phyloP scores from a whole-genome alignment of 1,139 yeast genomes.

The Candida buenavistaensis region DNA sequence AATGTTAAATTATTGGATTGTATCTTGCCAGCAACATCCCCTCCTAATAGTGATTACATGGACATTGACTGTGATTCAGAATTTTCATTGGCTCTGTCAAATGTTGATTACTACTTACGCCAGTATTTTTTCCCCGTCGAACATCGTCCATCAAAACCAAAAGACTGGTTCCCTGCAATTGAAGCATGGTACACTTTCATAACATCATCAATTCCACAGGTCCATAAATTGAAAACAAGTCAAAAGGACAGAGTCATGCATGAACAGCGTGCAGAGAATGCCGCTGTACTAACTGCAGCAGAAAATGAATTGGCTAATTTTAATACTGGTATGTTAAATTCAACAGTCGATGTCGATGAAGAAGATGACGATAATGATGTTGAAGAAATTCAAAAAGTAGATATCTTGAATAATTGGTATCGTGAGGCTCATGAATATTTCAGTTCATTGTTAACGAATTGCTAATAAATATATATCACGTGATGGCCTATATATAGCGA shows the following conservation, averaged over 20 bases:
- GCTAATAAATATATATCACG: too few relatives aligned
- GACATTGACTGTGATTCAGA: constrained; percentile 15
- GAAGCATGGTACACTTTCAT: constrained; percentile 40
- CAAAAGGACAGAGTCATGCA: constrained; percentile 42
- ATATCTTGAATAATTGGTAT: constrained; percentile 5
- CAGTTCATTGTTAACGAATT: constrained; percentile 2
- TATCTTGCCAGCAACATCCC: constrained; percentile 12
- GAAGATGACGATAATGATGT: constrained; percentile 8
- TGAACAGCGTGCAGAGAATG: constrained; percentile 33
- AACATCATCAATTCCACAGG: constrained; percentile 31
- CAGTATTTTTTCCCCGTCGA: constrained; percentile 23
- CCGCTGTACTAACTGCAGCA: constrained; percentile 3
- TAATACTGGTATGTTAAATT: constrained; percentile 14
- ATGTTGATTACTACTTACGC: constrained; percentile 2
- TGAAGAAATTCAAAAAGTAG: constrained; percentile 6
- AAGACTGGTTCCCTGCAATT: constrained; percentile 20
- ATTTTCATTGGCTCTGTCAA: background rate
- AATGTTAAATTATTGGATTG: constrained; percentile 28
- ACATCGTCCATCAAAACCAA: constrained; percentile 17
- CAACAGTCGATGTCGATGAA: constrained; percentile 8
- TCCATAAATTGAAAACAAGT: constrained; percentile 28
- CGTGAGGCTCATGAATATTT: background rate
- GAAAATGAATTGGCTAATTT: constrained; percentile 13
- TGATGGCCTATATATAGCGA: background rate
- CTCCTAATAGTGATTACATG: constrained; percentile 10